A percentile compares a stretch with the other conserved stretches of the same genome.
Conservation (phyloP, 1,284 basidiomycete species). For the Xerocomus cyaneibrunnescens region DNA sequence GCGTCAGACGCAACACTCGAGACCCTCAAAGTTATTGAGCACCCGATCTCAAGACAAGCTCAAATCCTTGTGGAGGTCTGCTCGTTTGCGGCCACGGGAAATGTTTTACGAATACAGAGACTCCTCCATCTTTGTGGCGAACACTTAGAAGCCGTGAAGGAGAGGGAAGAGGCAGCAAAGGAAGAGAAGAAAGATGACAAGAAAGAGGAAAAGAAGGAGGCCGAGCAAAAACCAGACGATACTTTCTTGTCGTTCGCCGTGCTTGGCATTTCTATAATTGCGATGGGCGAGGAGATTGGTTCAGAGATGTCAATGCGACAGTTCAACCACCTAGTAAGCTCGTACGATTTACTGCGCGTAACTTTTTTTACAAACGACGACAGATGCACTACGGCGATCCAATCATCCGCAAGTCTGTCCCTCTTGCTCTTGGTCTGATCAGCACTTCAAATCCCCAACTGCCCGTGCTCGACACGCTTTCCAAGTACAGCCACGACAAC, state of each 20-base stretch:
- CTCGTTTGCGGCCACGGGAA: constrained; percentile 93
- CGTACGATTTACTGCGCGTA: neutral
- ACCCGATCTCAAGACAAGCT: constrained; percentile 89
- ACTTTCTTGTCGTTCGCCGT: constrained; percentile 94
- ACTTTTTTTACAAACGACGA: constrained; percentile 13
- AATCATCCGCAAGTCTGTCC: constrained; percentile 90
- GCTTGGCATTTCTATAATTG: constrained; percentile 90
- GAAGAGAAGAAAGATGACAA: constrained; percentile 57
- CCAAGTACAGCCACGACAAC: constrained; percentile 99
- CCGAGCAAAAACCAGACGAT: constrained; percentile 60
- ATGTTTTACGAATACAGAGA: constrained; percentile 91
- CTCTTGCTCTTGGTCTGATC: constrained; percentile 92
- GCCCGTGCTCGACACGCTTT: constrained; percentile 95
- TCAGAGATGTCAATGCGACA: constrained; percentile 95
- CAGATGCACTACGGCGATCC: constrained; percentile 99
- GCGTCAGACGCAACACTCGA: constrained; percentile 94
- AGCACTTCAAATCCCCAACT: constrained; percentile 96
- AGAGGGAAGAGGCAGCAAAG: constrained; percentile 51
- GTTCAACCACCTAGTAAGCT: constrained; percentile 87
- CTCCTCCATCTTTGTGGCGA: constrained; percentile 96
- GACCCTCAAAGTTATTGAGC: constrained; percentile 93
- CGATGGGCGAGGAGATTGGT: constrained; percentile 99
- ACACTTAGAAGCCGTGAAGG: constrained; percentile 70
- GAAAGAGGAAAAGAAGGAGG: constrained; percentile 55
- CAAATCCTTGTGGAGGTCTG: constrained; percentile 94